Evolutionary conservation across 371 early-diverging fungal genomes (phyloP), one percentile per base, ranked within the genome.

Genomic region (Vairimorpha necatrix): DNA sequence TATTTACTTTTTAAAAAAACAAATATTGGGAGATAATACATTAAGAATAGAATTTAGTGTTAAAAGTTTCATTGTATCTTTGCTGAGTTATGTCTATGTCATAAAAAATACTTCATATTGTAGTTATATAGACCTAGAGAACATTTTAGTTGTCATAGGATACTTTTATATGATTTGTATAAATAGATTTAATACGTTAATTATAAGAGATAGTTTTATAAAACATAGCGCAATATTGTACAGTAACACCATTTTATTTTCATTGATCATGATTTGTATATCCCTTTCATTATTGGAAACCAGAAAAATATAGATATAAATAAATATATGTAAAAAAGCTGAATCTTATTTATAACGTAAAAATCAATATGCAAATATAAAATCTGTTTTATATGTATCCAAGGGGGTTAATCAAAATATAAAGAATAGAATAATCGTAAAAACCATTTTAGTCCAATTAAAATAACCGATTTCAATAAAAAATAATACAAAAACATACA

Each of bases 131-230:
- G 42, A 42, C 13, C 24, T 56, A 9, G 13, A 3, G 9, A 28
- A 56, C 13, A 56, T 56, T 7, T 26, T 56, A 26, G 30, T 56
- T 28, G 1, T 56, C 1, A 26, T 56, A 4, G 58, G 58, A 56
- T 56, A 56, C 30, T 22, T 26, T 56, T 56, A 56, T 56, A 56
- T 56, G 58, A 1, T 56, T 28, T 26, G 9, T 56, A 26, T 56
- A 26, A 56, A 56, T 56, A 56, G 58, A 56, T 9, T 56, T 13
- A 28, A 26, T 56, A 16, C 1, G 4, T 7, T 28, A 9, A 26
- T 26, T 22, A 4, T 26, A 28, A 2, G 30, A 28, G 18, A 28
- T 9, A 32, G 30, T 56, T 16, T 26, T 56, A 26, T 56, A 7
- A 56, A 18, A 56, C 13, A 56, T 26, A 16, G 18, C 7, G 13